Evolutionary conservation across 2,329 filamentous ascomycete genomes (phyloP), one percentile per base, ranked within the genome.

Genomic region (Aspergillus neoniger): DNA sequence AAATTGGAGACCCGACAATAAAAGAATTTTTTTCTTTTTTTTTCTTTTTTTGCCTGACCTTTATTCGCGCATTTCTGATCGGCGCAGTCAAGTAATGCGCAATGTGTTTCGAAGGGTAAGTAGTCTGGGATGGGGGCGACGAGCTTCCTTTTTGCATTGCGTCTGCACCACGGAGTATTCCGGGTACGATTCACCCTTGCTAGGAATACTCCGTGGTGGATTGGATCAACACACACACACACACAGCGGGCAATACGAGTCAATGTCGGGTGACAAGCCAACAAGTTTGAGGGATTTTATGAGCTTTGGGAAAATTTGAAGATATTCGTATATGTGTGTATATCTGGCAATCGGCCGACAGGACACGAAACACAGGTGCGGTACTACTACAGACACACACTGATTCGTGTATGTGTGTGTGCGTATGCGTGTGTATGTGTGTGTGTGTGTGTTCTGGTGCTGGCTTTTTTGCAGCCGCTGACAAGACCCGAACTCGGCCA

Each of bases 401-500:
- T 25, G 39, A 55, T 19, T 12, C 9, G 15, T 15, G 12, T 14
- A 12, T 36, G 30, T 14, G 30, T 14, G 32, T 14, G 32, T 36
- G 12, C 12, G 32, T 36, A 14, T 36, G 12, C 5, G 10, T 30
- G 28, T 30, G 28, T 36, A 12, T 14, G 30, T 14, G 32, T 36
- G 32, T 36, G 32, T 36, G 12, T 36, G 32, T 36, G 32, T 36
- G 12, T 36, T 36, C 32, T 36, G 32, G 32, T 36, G 32, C 23
- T 25, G 44, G 25, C 38, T 28, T 43, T 44, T 44, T 57, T 21
- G 17, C 55, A 54, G 48, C 39, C 30, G 55, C 57, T 64, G 62
- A 60, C 38, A 61, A 49, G 58, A 56, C 36, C 60, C 64, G 61
- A 63, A 58, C 50, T 65, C 61, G 58, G 59, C 44, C 59, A 55